phyloP scores from a whole-genome alignment of 139 green algal genomes.

The Tetraselmis chui region DNA sequence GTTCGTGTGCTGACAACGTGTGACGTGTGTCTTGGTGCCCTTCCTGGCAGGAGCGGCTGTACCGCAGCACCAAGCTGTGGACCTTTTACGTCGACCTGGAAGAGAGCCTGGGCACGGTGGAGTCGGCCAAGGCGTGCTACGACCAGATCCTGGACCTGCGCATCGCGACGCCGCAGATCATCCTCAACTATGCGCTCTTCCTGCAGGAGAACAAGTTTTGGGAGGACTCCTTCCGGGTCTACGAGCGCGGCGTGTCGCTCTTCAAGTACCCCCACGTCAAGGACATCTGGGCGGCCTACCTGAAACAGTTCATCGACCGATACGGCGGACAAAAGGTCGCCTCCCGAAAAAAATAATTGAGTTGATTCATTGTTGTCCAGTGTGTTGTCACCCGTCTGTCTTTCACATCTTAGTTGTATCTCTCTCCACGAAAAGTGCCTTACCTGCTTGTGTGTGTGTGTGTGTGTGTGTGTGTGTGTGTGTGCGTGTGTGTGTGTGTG shows the following conservation, averaged over 20 bases:
- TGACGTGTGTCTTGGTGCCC: too few relatives aligned
- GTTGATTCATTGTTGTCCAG: too few relatives aligned
- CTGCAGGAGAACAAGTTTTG: slow-evolving; percentile 88
- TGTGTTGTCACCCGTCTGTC: too few relatives aligned
- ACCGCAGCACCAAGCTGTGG: slow-evolving; percentile 76
- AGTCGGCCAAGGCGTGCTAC: slow-evolving; percentile 74
- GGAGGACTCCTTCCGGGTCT: slow-evolving; percentile 91
- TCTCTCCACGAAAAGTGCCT: too few relatives aligned
- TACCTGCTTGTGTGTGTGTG: too few relatives aligned
- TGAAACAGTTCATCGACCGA: slow-evolving; percentile 76
- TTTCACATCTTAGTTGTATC: too few relatives aligned
- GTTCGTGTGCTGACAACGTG: too few relatives aligned
- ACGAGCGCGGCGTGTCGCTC: slow-evolving; percentile 82
- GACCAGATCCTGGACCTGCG: slow-evolving; percentile 79
- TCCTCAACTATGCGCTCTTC: slow-evolving; percentile 91
- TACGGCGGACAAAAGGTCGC: slow-evolving; percentile 84
- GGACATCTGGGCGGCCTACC: slow-evolving; percentile 93
- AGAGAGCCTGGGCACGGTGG: slow-evolving; percentile 86
- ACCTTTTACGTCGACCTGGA: slow-evolving; percentile 87
- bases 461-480: too few relatives aligned
- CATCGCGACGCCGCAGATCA: slow-evolving; percentile 92
- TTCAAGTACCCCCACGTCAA: slow-evolving; percentile 96
- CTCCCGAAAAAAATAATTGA: too few relatives aligned
- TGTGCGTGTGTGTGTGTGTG: too few relatives aligned
- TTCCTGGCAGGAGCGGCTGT: slow-evolving; percentile 67